A percentile compares a stretch with the other conserved stretches of the same genome.
Conservation (phyloP, 768 basidiomycete species). For the Gloeophyllum trabeum region DNA sequence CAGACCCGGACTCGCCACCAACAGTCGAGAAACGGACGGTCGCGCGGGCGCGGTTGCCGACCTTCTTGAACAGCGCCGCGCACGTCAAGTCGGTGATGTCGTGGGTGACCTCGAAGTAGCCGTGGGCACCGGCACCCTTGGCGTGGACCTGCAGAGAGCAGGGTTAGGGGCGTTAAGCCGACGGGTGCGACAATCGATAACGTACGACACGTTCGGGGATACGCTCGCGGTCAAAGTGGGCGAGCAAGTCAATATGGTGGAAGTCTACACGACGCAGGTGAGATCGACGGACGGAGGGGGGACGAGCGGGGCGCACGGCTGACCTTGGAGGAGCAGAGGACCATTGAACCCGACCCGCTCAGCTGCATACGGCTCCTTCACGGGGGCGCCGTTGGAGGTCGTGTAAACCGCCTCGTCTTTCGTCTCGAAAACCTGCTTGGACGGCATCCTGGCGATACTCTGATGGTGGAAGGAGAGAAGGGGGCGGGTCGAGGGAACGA, state of each 20-base stretch:
- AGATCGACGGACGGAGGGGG: constrained; percentile 8
- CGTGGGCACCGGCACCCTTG: constrained; percentile 89
- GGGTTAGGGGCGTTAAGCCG: background rate
- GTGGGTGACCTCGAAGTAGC: constrained; percentile 85
- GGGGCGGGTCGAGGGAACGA: background rate
- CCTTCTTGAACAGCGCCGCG: constrained; percentile 50
- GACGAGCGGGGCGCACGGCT: constrained; percentile 9
- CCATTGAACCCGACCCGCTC: constrained; percentile 68
- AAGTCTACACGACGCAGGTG: constrained; percentile 43
- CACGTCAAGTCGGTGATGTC: constrained; percentile 75
- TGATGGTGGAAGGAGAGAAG: background rate
- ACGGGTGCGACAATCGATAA: constrained; percentile 4
- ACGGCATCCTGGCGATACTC: constrained; percentile 37
- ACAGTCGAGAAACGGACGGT: constrained; percentile 94
- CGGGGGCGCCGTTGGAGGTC: constrained; percentile 76
- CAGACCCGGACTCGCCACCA: constrained; percentile 77
- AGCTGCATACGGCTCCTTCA: constrained; percentile 63
- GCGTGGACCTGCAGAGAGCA: constrained; percentile 62
- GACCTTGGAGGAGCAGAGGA: constrained; percentile 84
- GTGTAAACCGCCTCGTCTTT: constrained; percentile 65
- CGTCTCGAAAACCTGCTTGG: constrained; percentile 39
- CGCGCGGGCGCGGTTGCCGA: constrained; percentile 56
- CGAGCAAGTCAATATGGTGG: constrained; percentile 81
- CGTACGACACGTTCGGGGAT: constrained; percentile 89
- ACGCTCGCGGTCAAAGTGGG: constrained; percentile 91